phyloP scores from a whole-genome alignment of 805 yeast species.

The Metschnikowia continentalis region DNA sequence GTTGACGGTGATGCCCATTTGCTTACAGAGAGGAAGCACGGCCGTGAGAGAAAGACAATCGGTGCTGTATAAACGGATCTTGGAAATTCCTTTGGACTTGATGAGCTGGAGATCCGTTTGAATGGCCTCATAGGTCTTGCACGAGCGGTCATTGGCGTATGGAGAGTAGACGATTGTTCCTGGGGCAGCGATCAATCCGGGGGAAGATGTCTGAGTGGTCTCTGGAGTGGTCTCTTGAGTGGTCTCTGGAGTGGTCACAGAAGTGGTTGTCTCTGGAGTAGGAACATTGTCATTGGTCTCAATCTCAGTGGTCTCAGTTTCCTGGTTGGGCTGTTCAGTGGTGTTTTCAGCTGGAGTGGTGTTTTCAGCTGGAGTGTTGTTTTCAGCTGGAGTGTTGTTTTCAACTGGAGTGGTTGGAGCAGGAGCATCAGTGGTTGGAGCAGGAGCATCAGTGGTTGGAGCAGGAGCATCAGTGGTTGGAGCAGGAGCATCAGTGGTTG shows the following conservation, averaged over 20 bases:
- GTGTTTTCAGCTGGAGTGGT: too few species aligned
- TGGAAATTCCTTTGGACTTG: slow-evolving; percentile 54
- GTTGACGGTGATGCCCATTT: slow-evolving; percentile 65
- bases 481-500: too few species aligned
- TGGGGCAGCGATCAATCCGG: slow-evolving; percentile 41
- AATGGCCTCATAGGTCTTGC: slow-evolving; percentile 59
- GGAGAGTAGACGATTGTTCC: slow-evolving; percentile 73
- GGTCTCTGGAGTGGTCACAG: neutral
- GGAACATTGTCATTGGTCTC: neutral
- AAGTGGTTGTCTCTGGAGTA: neutral
- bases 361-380: too few species aligned
- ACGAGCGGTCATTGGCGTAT: slow-evolving; percentile 60
- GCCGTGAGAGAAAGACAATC: slow-evolving; percentile 72
- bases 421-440: too few species aligned
- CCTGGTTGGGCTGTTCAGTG: too few species aligned
- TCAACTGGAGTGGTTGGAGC: too few species aligned
- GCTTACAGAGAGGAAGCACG: slow-evolving; percentile 55
- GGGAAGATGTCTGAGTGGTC: neutral
- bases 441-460: too few species aligned
- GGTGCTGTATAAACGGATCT: slow-evolving; percentile 77
- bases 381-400: too few species aligned
- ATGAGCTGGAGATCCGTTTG: slow-evolving; percentile 56
- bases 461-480: too few species aligned
- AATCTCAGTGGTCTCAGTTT: slow-evolving; percentile 8
- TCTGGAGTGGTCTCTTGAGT: neutral